Conservation (phyloP, 2,329 filamentous ascomycete species). For the Neonectria hederae region DNA sequence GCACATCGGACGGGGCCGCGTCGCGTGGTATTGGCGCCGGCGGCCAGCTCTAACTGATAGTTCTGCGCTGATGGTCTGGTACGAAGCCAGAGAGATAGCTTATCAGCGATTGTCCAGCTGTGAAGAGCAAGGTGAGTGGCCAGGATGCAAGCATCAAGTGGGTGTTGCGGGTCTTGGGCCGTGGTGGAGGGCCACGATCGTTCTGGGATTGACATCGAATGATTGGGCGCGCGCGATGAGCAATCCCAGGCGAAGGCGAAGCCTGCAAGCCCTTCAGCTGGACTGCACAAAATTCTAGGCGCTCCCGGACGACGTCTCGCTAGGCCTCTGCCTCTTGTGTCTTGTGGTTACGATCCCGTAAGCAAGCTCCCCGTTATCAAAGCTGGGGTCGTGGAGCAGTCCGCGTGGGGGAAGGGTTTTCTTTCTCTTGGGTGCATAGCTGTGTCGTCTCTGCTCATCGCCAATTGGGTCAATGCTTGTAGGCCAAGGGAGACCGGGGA, state of each 20-base stretch:
- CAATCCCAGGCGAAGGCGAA: neutral
- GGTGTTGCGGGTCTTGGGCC: conserved; percentile 33
- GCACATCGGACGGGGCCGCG: conserved; percentile 23
- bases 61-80: conserved; percentile 28
- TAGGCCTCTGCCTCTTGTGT: neutral
- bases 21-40: conserved; percentile 34
- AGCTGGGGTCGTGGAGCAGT: conserved; percentile 20
- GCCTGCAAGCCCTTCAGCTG: neutral
- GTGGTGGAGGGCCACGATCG: conserved; percentile 23
- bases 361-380: conserved; percentile 31
- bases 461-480: conserved; percentile 14
- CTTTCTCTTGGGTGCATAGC: neutral
- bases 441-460: neutral
- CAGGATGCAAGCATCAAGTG: conserved; percentile 22
- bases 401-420: conserved; percentile 35
- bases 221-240: neutral
- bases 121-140: conserved; percentile 30
- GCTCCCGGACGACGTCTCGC: conserved; percentile 9
- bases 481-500: conserved; percentile 5
- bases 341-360: conserved; percentile 9
- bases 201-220: conserved; percentile 24
- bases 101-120: conserved; percentile 36
- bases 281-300: neutral
- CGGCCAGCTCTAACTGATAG: conserved; percentile 33
- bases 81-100: conserved; percentile 37